Percentiles rank a stretch among this genome's conserved stretches.
These are phyloP conservation scores for Penicillium tannophilum DNA, from an alignment of 495 filamentous ascomycete genomes.

Conservation along the genomic window DNA sequence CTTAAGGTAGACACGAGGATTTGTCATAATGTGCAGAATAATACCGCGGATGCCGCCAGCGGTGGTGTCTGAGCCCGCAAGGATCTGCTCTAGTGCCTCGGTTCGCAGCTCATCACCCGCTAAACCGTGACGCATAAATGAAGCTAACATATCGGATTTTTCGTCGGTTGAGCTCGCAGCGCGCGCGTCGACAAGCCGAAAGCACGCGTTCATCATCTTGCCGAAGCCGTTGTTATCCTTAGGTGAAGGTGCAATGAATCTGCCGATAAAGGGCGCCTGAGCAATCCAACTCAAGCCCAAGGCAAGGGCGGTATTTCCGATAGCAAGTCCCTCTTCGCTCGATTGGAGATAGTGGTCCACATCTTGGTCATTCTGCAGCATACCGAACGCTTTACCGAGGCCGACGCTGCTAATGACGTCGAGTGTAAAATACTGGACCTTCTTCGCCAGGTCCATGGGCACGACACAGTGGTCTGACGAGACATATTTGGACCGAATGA, in stretches of 20 bases:
- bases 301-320: slow-evolving; percentile 20
- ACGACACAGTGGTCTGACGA: slow-evolving; percentile 13
- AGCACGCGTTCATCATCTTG: slow-evolving; percentile 29
- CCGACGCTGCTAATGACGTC: slow-evolving; percentile 49
- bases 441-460: slow-evolving; percentile 43
- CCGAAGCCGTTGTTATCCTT: slow-evolving; percentile 38
- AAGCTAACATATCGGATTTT: slow-evolving; percentile 37
- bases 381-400: slow-evolving; percentile 45
- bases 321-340: slow-evolving; percentile 32
- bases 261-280: slow-evolving; percentile 26
- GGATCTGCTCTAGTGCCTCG: slow-evolving; percentile 38
- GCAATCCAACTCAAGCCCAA: slow-evolving; percentile 28
- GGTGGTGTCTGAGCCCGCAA: slow-evolving; percentile 66
- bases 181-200: slow-evolving; percentile 23
- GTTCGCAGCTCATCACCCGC: slow-evolving; percentile 33
- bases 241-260: slow-evolving; percentile 27
- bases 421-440: slow-evolving; percentile 45
- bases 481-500: slow-evolving; percentile 36
- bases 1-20: slow-evolving; percentile 40
- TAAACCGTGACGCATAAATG: slow-evolving; percentile 42
- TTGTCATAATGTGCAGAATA: slow-evolving; percentile 55
- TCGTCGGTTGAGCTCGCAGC: slow-evolving; percentile 22
- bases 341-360: slow-evolving; percentile 49
- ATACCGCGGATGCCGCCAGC: slow-evolving; percentile 59
- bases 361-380: slow-evolving; percentile 48